Base-by-base conservation (phyloP, 495 filamentous ascomycete genomes). In the Hyaloscypha hepaticicola region DNA sequence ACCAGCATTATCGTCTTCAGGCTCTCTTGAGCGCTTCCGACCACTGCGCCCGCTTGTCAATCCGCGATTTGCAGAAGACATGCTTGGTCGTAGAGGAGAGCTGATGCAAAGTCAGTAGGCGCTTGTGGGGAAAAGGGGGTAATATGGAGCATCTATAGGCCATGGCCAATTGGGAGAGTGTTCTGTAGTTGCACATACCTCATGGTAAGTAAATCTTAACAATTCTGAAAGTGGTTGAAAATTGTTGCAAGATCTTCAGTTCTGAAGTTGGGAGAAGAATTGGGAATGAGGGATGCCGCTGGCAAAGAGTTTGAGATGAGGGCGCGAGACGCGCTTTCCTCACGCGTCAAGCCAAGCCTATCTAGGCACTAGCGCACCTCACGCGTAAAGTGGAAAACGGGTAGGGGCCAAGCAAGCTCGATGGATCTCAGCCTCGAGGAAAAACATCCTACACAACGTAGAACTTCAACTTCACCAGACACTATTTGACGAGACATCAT, bases 11-110 rank as follows among this genome's bases (percentile, higher is more conserved):
- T 61, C 57, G 72, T 93, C 90, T 70, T 91, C 91, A 48, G 82
- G 81, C 66, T 90, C 89, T 82, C 93, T 88, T 19, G 87, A 85
- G 69, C 93, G 86, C 80, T 97, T 97, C 64, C 92, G 89, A 69
- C 83, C 82, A 67, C 80, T 85, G 60, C 81, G 72, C 72, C 79
- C 78, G 41, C 81, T 75, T 11, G 58, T 45, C 57, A 82, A 67
- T 58, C 92, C 92, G 63, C 92, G 88, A 76, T 97, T 97, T 70
- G 89, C 93, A 69, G 93, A 91, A 65, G 90, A 87, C 82, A 90
- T 89, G 77, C 86, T 92, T 60, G 87, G 83, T 76, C 89, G 89
- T 60, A 96, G 85, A 73, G 93, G 93, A 75, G 91, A 93, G 82
- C 91, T 87, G 64, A 27, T 28, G 29, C 9, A 59, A 50, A 53